Conservation (phyloP, 129 eudicot genomes). For the Flaveria linearis region DNA sequence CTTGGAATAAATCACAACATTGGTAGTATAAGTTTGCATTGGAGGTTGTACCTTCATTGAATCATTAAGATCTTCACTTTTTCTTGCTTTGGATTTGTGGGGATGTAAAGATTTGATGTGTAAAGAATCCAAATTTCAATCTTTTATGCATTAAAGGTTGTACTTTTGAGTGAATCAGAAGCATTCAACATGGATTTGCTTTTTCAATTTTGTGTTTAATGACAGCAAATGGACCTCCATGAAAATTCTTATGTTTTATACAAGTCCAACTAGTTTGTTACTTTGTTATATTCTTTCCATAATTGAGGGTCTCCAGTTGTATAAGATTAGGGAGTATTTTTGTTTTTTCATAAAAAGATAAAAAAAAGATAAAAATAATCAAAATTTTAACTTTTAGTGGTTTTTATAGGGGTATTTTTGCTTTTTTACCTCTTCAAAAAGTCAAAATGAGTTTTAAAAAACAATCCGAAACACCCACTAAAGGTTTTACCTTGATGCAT, state of each 20-base stretch:
- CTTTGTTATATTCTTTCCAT: background rate
- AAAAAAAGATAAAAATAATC: no score
- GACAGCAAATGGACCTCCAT: background rate
- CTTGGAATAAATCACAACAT: conserved; percentile 31
- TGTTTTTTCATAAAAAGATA: no score
- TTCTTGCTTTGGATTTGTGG: conserved; percentile 17
- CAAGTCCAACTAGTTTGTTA: no score
- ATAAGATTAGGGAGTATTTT: no score
- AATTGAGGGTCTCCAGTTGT: background rate
- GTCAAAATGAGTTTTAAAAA: no score
- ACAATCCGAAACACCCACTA: no score
- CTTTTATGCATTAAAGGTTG: conserved; percentile 32
- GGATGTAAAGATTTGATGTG: conserved; percentile 35
- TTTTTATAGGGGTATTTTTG: no score
- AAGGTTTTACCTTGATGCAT: conserved; percentile 26
- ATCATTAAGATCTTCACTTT: conserved; percentile 35
- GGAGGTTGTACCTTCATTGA: conserved; percentile 27
- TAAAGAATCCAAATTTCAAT: conserved; percentile 23
- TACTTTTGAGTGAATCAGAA: conserved; percentile 32
- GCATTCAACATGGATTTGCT: conserved; percentile 6
- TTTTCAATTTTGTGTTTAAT: background rate
- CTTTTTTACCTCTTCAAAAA: no score
- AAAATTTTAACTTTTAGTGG: no score
- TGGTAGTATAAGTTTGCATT: background rate
- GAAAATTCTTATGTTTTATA: no score